These are phyloP conservation scores for Mortierella sp. DNA, from an alignment of 371 early-diverging fungal genomes.

Conservation along the genomic window DNA sequence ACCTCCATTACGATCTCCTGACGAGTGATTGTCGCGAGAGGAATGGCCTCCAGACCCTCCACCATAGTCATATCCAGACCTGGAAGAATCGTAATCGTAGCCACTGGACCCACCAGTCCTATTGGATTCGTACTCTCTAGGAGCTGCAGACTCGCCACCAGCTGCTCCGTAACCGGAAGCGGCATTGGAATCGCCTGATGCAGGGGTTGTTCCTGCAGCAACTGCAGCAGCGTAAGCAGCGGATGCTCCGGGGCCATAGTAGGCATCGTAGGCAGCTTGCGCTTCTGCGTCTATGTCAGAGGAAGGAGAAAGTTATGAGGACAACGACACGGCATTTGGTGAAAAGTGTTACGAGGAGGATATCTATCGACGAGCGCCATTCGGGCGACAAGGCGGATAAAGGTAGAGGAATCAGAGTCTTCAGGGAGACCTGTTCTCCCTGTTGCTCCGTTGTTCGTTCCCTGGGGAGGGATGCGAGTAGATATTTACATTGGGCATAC, in stretches of 20 bases:
- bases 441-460: too few species aligned
- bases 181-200: constrained; percentile 7
- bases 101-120: constrained; percentile 7
- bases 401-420: too few species aligned
- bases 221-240: constrained; percentile 47
- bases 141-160: constrained; percentile 7
- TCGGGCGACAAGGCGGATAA: too few species aligned
- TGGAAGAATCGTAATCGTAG: constrained; percentile 19
- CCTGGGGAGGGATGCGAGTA: too few species aligned
- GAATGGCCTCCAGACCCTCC: not conserved
- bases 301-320: not conserved
- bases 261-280: constrained; percentile 51
- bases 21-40: constrained; percentile 9
- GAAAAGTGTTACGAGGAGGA: too few species aligned
- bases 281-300: constrained; percentile 35
- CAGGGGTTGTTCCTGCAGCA: constrained; percentile 24
- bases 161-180: constrained; percentile 13
- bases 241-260: constrained; percentile 50
- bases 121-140: constrained; percentile 19
- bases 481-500: constrained; percentile 42
- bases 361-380: too few species aligned
- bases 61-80: constrained; percentile 17
- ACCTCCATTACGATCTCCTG: constrained; percentile 41
- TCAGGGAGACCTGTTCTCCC: too few species aligned
- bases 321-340: not conserved